Evolutionary conservation across 1,284 basidiomycete genomes (phyloP).

Genomic region (Cystobasidiaceae sp.): DNA sequence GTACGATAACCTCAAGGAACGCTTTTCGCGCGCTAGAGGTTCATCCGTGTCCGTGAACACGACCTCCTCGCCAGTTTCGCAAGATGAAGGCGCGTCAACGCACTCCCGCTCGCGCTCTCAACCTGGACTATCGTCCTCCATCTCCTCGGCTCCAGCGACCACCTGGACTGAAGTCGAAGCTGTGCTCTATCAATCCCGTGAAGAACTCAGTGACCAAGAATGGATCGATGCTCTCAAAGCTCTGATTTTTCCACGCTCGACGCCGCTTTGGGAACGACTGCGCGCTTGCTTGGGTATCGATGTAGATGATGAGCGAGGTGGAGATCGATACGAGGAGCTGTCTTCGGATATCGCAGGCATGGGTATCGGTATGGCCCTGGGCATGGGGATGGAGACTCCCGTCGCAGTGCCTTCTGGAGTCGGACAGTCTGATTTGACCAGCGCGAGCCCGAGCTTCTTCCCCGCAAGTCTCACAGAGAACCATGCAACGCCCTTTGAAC

Average conservation of each 20-base stretch:
- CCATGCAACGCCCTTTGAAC: no score
- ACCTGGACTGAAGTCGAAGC: slow-evolving; percentile 7
- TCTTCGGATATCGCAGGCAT: slow-evolving; percentile 2
- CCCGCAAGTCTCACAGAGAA: no score
- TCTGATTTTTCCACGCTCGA: slow-evolving; percentile 6
- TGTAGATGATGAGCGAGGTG: slow-evolving; percentile 28
- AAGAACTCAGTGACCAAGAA: slow-evolving; percentile 19
- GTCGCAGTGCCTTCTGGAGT: no score
- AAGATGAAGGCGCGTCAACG: not conserved
- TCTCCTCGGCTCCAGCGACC: not conserved
- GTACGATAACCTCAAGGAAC: slow-evolving; percentile 1
- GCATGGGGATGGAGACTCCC: no score
- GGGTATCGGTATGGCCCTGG: not conserved
- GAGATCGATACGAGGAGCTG: slow-evolving; percentile 19
- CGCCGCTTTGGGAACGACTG: slow-evolving; percentile 21
- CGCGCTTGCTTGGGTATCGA: slow-evolving; percentile 28
- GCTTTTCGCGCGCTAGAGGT: slow-evolving; percentile 13
- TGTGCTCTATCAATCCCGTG: not conserved
- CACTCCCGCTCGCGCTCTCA: not conserved
- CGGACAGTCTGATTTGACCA: no score
- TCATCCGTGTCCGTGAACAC: not conserved
- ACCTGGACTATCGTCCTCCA: not conserved
- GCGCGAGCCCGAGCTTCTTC: no score
- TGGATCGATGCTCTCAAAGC: slow-evolving; percentile 30
- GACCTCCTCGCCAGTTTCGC: not conserved